Percentiles rank a stretch among this genome's conserved stretches.
Conservation (phyloP, 1,139 yeast genomes). For the Lodderomyces jiufengensis region DNA sequence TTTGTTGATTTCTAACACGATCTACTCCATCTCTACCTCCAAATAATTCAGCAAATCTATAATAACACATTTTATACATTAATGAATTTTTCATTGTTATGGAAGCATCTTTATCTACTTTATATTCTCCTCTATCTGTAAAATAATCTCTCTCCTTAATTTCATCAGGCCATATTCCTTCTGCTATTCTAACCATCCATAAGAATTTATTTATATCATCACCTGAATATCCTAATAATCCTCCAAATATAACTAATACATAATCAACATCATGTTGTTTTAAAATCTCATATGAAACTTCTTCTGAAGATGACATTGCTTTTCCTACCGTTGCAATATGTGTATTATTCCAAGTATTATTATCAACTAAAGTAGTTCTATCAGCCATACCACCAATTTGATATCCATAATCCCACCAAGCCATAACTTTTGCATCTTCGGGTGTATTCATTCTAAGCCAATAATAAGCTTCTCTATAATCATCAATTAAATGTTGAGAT, state of each 20-base stretch:
- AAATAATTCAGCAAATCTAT: conserved; percentile 75
- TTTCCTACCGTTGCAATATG: conserved; percentile 99
- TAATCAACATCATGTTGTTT: conserved; percentile 94
- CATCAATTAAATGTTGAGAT: conserved; percentile 80
- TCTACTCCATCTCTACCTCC: conserved; percentile 70
- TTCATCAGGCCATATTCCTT: conserved; percentile 99
- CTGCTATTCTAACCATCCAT: conserved; percentile 99
- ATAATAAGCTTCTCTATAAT: conserved; percentile 97
- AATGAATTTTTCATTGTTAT: conserved; percentile 81
- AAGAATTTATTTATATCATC: conserved; percentile 95
- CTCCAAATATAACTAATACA: conserved; percentile 91
- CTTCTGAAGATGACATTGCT: conserved; percentile 92
- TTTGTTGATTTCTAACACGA: conserved; percentile 82
- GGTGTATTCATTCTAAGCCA: conserved; percentile 98
- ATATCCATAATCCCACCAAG: conserved; percentile 99
- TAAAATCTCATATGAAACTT: conserved; percentile 81
- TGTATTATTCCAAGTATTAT: conserved; percentile 99
- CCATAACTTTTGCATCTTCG: conserved; percentile 93
- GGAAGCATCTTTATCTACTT: conserved; percentile 79
- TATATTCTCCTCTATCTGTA: conserved; percentile 82
- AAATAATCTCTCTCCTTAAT: conserved; percentile 81
- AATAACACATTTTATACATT: conserved; percentile 94
- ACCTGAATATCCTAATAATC: conserved; percentile 89
- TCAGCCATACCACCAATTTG: conserved; percentile 99
- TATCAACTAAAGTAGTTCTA: conserved; percentile 95